phyloP scores from a whole-genome alignment of 2,329 filamentous ascomycete genomes.

The Aspergillus texensis region DNA sequence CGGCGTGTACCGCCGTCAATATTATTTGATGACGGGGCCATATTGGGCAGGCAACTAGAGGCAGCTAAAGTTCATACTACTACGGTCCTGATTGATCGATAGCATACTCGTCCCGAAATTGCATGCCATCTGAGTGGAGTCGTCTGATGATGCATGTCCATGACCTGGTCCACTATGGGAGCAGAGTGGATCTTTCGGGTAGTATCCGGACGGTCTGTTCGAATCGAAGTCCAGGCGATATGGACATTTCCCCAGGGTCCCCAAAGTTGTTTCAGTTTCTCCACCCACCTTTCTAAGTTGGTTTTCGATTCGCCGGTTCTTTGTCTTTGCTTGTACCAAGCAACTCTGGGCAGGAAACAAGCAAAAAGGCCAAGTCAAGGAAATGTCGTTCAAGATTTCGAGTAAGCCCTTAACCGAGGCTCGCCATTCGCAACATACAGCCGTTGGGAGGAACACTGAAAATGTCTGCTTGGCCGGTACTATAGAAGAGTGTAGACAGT shows the following conservation, averaged over 20 bases:
- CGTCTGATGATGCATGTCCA: not conserved
- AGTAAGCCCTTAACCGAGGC: too few species aligned
- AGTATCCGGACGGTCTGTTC: too few species aligned
- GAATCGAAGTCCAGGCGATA: not conserved
- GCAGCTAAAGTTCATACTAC: not conserved
- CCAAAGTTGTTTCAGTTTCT: not conserved
- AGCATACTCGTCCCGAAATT: not conserved
- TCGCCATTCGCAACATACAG: not conserved
- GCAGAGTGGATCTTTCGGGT: not conserved
- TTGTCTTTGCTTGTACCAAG: slow-evolving; percentile 2
- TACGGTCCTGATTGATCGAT: not conserved
- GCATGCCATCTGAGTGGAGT: not conserved
- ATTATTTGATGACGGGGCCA: not conserved
- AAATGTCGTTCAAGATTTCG: not conserved
- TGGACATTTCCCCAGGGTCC: not conserved
- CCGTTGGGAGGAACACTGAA: not conserved
- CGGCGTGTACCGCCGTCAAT: not conserved
- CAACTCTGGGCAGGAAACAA: slow-evolving; percentile 2
- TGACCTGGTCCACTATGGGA: not conserved
- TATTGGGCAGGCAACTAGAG: not conserved
- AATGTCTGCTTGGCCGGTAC: not conserved
- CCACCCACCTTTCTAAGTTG: not conserved
- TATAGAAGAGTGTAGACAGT: not conserved
- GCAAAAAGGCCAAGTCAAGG: slow-evolving; percentile 2
- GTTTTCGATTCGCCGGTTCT: not conserved